Conservation (phyloP, 345 rosid species). For the Citrus glauca region DNA sequence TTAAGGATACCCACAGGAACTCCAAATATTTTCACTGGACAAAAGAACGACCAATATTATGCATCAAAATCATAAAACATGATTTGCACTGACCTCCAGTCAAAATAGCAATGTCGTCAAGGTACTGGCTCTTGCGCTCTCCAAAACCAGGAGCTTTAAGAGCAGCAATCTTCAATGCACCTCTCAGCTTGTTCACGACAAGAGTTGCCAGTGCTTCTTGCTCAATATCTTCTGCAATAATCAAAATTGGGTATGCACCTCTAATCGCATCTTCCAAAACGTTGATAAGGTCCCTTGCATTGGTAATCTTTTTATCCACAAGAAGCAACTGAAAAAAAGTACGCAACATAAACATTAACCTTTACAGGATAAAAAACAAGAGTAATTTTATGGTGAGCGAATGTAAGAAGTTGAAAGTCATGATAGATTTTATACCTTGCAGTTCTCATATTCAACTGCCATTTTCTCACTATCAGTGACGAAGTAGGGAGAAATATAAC, state of each 20-base stretch:
- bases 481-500: slow-evolving; percentile 96
- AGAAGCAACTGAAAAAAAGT: slow-evolving; percentile 75
- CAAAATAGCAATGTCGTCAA: slow-evolving; percentile 92
- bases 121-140: slow-evolving; percentile 94
- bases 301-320: slow-evolving; percentile 94
- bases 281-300: slow-evolving; percentile 88
- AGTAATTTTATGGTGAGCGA: background rate
- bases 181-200: slow-evolving; percentile 93
- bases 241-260: slow-evolving; percentile 67
- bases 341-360: background rate
- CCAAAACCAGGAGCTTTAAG: slow-evolving; percentile 98
- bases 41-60: background rate
- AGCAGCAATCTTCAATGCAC: slow-evolving; percentile 90
- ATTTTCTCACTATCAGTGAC: slow-evolving; percentile 97
- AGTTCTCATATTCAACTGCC: slow-evolving; percentile 93
- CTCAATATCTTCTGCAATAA: slow-evolving; percentile 93
- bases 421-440: slow-evolving; percentile 59
- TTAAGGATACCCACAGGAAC: background rate
- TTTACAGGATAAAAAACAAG: background rate
- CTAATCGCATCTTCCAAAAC: slow-evolving; percentile 89
- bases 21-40: background rate
- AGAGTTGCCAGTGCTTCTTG: slow-evolving; percentile 98
- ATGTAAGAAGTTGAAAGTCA: background rate
- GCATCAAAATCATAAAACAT: background rate
- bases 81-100: slow-evolving; percentile 57